Conservation (phyloP, 2,329 filamentous ascomycete species). For the Ilyonectria destructans region DNA sequence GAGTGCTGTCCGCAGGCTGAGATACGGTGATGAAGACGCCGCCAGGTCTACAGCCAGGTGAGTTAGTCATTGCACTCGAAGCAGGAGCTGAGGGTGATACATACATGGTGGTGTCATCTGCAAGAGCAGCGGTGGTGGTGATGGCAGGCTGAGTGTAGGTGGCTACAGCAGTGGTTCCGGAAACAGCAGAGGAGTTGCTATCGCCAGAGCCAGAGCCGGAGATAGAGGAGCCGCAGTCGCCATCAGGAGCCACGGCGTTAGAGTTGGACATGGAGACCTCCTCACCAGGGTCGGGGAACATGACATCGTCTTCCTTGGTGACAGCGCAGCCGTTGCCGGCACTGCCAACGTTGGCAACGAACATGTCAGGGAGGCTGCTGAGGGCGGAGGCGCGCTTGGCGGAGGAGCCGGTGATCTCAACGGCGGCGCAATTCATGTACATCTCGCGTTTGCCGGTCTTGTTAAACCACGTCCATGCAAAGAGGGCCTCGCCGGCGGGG, state of each 20-base stretch:
- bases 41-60: constrained; percentile 55
- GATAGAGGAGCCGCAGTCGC: constrained; percentile 49
- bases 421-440: constrained; percentile 89
- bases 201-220: constrained; percentile 41
- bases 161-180: constrained; percentile 33
- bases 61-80: constrained; percentile 29
- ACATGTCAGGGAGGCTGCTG: constrained; percentile 75
- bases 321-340: too few species aligned
- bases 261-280: constrained; percentile 62
- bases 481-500: constrained; percentile 73
- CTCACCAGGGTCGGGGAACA: constrained; percentile 78
- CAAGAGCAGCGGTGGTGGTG: constrained; percentile 40
- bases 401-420: constrained; percentile 70
- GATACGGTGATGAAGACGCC: constrained; percentile 61
- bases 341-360: constrained; percentile 79
- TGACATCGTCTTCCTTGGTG: constrained; percentile 68
- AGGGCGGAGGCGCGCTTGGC: constrained; percentile 61
- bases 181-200: constrained; percentile 30
- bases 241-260: constrained; percentile 57
- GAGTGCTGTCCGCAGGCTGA: constrained; percentile 16
- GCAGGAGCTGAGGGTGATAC: constrained; percentile 36
- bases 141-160: constrained; percentile 46
- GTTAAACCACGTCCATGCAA: constrained; percentile 88
- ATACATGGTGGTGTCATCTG: constrained; percentile 46
- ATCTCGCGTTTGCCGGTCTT: constrained; percentile 84